A percentile compares a stretch with the other conserved stretches of the same genome.
These are phyloP conservation scores for Stemphylium beticola DNA, from an alignment of 2,329 filamentous ascomycete genomes.

Conservation along the genomic window DNA sequence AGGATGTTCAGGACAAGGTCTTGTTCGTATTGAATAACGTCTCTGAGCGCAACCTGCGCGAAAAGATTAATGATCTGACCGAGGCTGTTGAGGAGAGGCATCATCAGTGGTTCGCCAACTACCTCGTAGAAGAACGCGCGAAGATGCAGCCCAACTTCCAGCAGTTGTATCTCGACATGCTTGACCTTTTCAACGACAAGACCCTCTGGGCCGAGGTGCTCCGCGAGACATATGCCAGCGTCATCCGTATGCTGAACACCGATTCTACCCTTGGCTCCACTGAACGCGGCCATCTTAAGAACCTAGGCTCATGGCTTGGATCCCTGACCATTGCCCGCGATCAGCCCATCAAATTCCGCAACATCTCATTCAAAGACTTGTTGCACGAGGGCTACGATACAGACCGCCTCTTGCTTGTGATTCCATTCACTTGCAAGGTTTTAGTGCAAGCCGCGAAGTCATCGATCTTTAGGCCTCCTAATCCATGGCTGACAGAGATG, in stretches of 20 bases:
- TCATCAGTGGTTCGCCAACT: conserved; percentile 95
- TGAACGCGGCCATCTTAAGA: conserved; percentile 89
- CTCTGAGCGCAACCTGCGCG: conserved; percentile 83
- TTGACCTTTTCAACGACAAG: conserved; percentile 81
- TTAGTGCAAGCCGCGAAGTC: conserved; percentile 83
- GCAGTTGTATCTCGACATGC: conserved; percentile 85
- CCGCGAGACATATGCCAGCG: conserved; percentile 87
- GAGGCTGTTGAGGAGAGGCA: conserved; percentile 79
- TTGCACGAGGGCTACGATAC: conserved; percentile 93
- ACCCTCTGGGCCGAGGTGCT: conserved; percentile 86
- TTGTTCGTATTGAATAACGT: conserved; percentile 97
- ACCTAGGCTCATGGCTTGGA: conserved; percentile 91
- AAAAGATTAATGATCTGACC: conserved; percentile 82
- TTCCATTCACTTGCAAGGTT: conserved; percentile 98
- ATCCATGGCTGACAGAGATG: conserved; percentile 98
- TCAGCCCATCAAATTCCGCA: conserved; percentile 93
- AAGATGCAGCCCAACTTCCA: conserved; percentile 99
- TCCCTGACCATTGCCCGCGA: conserved; percentile 91
- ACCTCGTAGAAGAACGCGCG: conserved; percentile 92
- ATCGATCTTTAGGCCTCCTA: conserved; percentile 89
- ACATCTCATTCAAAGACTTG: conserved; percentile 96
- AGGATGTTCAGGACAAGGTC: conserved; percentile 88
- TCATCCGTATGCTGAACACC: conserved; percentile 86
- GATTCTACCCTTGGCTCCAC: conserved; percentile 85
- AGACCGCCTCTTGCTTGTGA: conserved; percentile 87